Evolutionary conservation across 768 basidiomycete genomes (phyloP).

Genomic region (Lactarius pseudohatsudake): DNA sequence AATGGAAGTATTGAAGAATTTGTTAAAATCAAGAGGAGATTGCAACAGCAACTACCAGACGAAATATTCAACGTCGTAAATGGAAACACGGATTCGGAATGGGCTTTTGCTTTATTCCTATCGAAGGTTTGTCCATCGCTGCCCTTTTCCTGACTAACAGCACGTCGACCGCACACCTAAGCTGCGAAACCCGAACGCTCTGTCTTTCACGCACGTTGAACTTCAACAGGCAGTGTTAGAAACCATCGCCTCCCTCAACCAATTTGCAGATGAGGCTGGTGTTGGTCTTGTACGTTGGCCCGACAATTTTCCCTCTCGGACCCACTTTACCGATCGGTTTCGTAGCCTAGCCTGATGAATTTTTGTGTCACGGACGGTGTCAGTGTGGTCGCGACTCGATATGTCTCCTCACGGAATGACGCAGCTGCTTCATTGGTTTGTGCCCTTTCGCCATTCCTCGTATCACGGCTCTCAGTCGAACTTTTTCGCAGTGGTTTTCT

Average conservation of each 20-base stretch:
- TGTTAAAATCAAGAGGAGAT: conserved; percentile 68
- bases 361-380: conserved; percentile 96
- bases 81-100: conserved; percentile 99
- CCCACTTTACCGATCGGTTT: conserved; percentile 8
- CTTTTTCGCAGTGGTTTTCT: conserved; percentile 78
- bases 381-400: conserved; percentile 90
- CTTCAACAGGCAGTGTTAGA: conserved; percentile 86
- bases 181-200: conserved; percentile 80
- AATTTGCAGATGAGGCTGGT: conserved; percentile 66
- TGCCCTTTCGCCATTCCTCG: background rate
- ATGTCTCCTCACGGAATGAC: conserved; percentile 87
- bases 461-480: background rate
- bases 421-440: conserved; percentile 64
- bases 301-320: conserved; percentile 1
- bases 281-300: conserved; percentile 59
- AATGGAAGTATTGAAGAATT: conserved; percentile 94
- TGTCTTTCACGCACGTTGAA: conserved; percentile 65
- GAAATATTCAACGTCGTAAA: conserved; percentile 83
- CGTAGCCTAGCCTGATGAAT: conserved; percentile 85
- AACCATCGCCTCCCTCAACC: conserved; percentile 79
- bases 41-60: conserved; percentile 78
- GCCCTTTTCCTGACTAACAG: background rate
- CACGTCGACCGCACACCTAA: conserved; percentile 34
- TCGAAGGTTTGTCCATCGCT: conserved; percentile 57
- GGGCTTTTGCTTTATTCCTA: conserved; percentile 91